Base-by-base conservation (phyloP, 2,329 filamentous ascomycete genomes). In the Aspergillus calidoustus region DNA sequence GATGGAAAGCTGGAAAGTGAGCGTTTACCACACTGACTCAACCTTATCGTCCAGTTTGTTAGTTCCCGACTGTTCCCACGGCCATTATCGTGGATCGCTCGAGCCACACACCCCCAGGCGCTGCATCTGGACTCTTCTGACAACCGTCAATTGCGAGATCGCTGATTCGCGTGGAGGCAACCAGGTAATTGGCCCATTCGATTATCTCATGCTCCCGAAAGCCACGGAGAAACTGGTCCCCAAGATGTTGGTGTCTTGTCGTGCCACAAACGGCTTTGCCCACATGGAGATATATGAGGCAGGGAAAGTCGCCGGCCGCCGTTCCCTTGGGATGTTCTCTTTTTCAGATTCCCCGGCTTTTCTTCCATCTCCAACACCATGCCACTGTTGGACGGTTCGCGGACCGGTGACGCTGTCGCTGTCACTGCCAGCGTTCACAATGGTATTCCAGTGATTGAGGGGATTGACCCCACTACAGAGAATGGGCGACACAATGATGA, bases 361-460 rank as follows among this genome's bases (percentile, higher is more conserved):
- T 15, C 28, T 17, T 13, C 23, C 50, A 28, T 19, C 6, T 44
- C 28, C 48, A 31, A 19, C 54, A 68, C 53, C 41, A 76, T 76
- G 74, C 71, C 71, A 25, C 66, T 74, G 46, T 60, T 76, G 17
- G 72, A 74, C 54, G 68, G 69, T 50, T 63, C 71, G 30, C 70
- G 67, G 38, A 60, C 66, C 44, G 64, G 66, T 31, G 67, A 73
- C 41, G 62, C 67, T 50, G 65, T 69, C 53, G 65, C 69, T 57
- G 65, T 69, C 53, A 66, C 69, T 57, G 65, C 64, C 63, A 70
- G 66, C 52, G 46, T 62, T 47, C 59, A 60, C 41, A 60, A 64
- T 48, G 58, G 61, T 31, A 46, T 59, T 43, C 41, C 63, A 4
- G 43, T 62, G 49, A 34, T 54, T 13, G 57, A 54, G 22, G 54